Evolutionary conservation across 208 protist genomes (phyloP).

Genomic region (Trypanosoma vivax): DNA sequence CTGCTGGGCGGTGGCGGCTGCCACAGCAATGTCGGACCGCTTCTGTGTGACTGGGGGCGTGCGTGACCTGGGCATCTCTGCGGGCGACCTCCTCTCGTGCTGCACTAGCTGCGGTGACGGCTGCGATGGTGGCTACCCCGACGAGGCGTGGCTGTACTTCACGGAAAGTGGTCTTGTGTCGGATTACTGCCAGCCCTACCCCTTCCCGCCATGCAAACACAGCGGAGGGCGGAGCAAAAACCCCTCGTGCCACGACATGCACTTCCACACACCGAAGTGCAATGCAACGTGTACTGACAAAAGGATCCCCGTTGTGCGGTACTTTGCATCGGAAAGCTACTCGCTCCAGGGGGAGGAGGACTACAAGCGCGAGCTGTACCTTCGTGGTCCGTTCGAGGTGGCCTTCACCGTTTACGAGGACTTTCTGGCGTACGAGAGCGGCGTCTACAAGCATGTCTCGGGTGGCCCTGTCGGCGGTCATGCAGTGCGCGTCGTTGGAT

Average conservation of each 20-base stretch:
- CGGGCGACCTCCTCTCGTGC: conserved; percentile 75
- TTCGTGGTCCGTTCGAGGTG: conserved; percentile 82
- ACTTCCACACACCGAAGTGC: conserved; percentile 75
- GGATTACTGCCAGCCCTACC: conserved; percentile 80
- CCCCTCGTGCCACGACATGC: conserved; percentile 51
- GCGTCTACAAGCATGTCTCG: conserved; percentile 83
- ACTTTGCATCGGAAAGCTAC: conserved; percentile 51
- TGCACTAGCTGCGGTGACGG: conserved; percentile 69
- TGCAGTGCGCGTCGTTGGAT: conserved; percentile 84
- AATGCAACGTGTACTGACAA: conserved; percentile 45
- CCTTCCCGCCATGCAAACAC: conserved; percentile 67
- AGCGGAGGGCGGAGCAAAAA: conserved; percentile 49
- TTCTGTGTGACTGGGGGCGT: conserved; percentile 78
- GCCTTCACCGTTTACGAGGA: conserved; percentile 88
- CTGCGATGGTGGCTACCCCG: conserved; percentile 78
- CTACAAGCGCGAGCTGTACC: conserved; percentile 82
- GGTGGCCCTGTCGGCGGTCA: conserved; percentile 71
- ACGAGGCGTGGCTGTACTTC: conserved; percentile 68
- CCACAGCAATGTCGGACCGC: conserved; percentile 79
- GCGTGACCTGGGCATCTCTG: conserved; percentile 50
- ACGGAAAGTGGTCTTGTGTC: conserved; percentile 49
- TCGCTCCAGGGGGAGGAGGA: conserved; percentile 38
- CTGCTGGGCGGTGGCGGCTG: too few relatives aligned
- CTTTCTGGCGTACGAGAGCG: conserved; percentile 84
- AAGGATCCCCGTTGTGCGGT: conserved; percentile 25